Conservation (phyloP, 345 rosid species). For the Citrus cavaleriei region DNA sequence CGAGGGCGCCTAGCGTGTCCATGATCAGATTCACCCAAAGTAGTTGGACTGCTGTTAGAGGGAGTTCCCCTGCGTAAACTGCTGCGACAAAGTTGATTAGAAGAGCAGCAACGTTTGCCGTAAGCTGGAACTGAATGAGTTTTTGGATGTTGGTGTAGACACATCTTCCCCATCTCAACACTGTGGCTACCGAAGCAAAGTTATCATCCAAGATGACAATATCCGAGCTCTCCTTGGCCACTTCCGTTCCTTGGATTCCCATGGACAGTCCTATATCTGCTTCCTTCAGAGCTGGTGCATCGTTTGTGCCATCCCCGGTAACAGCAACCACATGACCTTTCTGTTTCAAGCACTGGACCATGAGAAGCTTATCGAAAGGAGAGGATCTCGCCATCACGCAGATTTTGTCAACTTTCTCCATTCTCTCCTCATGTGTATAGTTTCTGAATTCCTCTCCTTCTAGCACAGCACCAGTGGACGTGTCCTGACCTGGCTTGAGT, state of each 20-base stretch:
- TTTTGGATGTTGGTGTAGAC: slow-evolving; percentile 74
- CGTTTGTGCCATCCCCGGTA: slow-evolving; percentile 72
- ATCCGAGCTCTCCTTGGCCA: slow-evolving; percentile 81
- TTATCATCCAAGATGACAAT: slow-evolving; percentile 72
- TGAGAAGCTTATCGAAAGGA: slow-evolving; percentile 65
- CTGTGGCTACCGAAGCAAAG: slow-evolving; percentile 60
- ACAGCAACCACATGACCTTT: slow-evolving; percentile 74
- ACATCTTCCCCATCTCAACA: slow-evolving; percentile 74
- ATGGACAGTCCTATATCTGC: slow-evolving; percentile 74
- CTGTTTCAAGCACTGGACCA: slow-evolving; percentile 71
- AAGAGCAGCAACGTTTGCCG: slow-evolving; percentile 60
- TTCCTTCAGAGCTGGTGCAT: slow-evolving; percentile 75
- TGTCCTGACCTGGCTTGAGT: slow-evolving; percentile 32
- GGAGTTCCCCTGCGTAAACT: slow-evolving; percentile 64
- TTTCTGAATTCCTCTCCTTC: slow-evolving; percentile 60
- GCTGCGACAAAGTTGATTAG: slow-evolving; percentile 73
- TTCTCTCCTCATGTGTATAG: slow-evolving; percentile 36
- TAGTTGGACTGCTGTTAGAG: slow-evolving; percentile 61
- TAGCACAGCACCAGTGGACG: slow-evolving; percentile 37
- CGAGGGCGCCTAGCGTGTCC: slow-evolving; percentile 76
- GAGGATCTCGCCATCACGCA: slow-evolving; percentile 82
- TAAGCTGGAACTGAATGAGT: slow-evolving; percentile 76
- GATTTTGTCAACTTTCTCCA: slow-evolving; percentile 49
- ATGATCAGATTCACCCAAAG: slow-evolving; percentile 79
- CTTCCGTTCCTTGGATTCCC: slow-evolving; percentile 80